phyloP scores from a whole-genome alignment of 129 eudicot genomes.

The Erigeron canadensis region DNA sequence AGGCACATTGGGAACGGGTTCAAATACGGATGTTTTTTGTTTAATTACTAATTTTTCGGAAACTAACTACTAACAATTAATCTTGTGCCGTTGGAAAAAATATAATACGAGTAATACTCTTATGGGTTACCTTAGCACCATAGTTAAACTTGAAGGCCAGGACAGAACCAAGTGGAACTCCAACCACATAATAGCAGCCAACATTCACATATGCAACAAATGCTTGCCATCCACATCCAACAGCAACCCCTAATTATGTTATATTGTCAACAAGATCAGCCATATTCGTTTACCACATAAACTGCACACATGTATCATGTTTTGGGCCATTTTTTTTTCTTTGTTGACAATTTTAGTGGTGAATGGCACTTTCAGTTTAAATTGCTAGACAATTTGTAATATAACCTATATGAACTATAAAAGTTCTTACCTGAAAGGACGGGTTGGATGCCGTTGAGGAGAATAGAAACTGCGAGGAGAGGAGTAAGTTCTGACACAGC shows the following conservation, averaged over 20 bases:
- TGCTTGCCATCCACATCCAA: conserved; percentile 77
- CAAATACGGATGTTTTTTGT: no score
- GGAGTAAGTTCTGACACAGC: conserved; percentile 51
- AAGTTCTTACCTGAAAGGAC: conserved; percentile 45
- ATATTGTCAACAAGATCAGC: not conserved
- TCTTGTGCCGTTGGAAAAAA: no score
- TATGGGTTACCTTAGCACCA: conserved; percentile 59
- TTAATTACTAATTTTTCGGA: no score
- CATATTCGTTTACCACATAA: not conserved
- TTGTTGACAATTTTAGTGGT: no score
- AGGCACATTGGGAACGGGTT: no score
- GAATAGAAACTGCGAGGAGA: conserved; percentile 38
- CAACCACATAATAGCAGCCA: conserved; percentile 62
- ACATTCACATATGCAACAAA: conserved; percentile 71
- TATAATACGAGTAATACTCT: no score
- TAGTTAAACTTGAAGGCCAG: conserved; percentile 49
- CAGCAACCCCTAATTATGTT: conserved; percentile 50
- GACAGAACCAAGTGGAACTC: conserved; percentile 51
- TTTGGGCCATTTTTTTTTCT: no score
- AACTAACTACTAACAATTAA: no score
- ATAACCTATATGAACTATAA: no score
- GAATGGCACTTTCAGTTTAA: no score
- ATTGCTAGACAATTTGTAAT: no score
- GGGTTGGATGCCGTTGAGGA: conserved; percentile 54
- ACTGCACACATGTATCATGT: not conserved